A percentile compares a stretch with the other conserved stretches of the same genome.
Conservation (phyloP, 495 filamentous ascomycete genomes). For the Aspergillus sparsus region DNA sequence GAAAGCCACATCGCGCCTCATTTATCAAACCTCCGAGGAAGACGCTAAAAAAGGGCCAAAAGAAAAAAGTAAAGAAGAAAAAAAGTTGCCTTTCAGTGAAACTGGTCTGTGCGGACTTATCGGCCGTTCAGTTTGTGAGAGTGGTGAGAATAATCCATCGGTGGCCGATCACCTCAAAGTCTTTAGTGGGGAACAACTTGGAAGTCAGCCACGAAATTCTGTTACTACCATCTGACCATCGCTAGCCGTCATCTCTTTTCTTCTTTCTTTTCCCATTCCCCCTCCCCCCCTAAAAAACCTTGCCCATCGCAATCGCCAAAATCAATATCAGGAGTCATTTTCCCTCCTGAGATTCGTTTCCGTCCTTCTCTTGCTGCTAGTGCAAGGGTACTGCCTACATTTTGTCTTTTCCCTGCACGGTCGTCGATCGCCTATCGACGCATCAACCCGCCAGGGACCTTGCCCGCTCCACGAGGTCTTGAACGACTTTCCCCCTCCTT, state of each 20-base stretch:
- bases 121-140: slow-evolving; percentile 9
- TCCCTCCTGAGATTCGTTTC: slow-evolving; percentile 2
- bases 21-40: slow-evolving; percentile 1
- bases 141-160: slow-evolving; percentile 12
- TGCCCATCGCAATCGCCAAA: slow-evolving; percentile 1
- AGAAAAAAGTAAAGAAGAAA: neutral
- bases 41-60: neutral
- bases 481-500: slow-evolving; percentile 6
- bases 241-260: slow-evolving; percentile 26
- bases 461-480: slow-evolving; percentile 23
- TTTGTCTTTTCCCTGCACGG: slow-evolving; percentile 16
- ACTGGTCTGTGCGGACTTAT: slow-evolving; percentile 29
- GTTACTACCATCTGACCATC: slow-evolving; percentile 23
- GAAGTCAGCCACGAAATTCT: slow-evolving; percentile 28
- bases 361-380: slow-evolving; percentile 1
- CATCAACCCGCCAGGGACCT: slow-evolving; percentile 19
- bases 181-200: slow-evolving; percentile 28
- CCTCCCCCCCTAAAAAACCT: neutral
- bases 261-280: slow-evolving; percentile 2
- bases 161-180: slow-evolving; percentile 32
- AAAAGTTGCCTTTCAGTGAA: neutral
- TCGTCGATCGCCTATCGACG: slow-evolving; percentile 3
- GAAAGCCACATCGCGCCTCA: neutral
- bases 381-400: slow-evolving; percentile 1
- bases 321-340: slow-evolving; percentile 12